Evolutionary conservation across 371 early-diverging fungal genomes (phyloP).

Genomic region (Lichtheimia ornata): DNA sequence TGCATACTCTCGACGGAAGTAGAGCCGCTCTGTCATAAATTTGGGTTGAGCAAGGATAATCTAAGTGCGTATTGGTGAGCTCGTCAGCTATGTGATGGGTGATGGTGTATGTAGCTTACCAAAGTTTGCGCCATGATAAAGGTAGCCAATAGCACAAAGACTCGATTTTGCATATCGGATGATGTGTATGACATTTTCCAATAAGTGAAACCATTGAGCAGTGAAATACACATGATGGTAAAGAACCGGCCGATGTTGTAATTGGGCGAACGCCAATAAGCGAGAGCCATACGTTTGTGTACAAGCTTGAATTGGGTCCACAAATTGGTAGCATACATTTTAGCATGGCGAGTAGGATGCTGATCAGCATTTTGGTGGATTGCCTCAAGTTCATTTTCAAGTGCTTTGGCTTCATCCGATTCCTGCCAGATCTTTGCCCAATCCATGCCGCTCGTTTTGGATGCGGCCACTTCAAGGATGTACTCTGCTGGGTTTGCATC

Average conservation of each 20-base stretch:
- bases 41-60: constrained; percentile 71
- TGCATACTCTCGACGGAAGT: constrained; percentile 65
- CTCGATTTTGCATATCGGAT: constrained; percentile 62
- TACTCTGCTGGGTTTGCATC: constrained; percentile 73
- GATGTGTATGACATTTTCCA: constrained; percentile 52
- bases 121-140: constrained; percentile 45
- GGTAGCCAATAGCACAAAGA: constrained; percentile 69
- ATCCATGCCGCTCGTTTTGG: constrained; percentile 20
- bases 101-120: constrained; percentile 18
- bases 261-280: constrained; percentile 59
- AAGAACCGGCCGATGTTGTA: constrained; percentile 63
- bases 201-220: constrained; percentile 59
- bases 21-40: constrained; percentile 63
- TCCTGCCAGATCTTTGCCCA: constrained; percentile 59
- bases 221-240: constrained; percentile 39
- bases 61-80: neutral
- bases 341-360: constrained; percentile 16
- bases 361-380: constrained; percentile 24
- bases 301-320: constrained; percentile 45
- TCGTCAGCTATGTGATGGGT: neutral
- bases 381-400: constrained; percentile 23
- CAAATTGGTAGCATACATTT: constrained; percentile 35
- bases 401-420: constrained; percentile 30
- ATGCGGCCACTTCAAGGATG: constrained; percentile 47
- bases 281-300: constrained; percentile 47